phyloP scores from a whole-genome alignment of 1,284 basidiomycete species.

The Malassezia sympodialis region DNA sequence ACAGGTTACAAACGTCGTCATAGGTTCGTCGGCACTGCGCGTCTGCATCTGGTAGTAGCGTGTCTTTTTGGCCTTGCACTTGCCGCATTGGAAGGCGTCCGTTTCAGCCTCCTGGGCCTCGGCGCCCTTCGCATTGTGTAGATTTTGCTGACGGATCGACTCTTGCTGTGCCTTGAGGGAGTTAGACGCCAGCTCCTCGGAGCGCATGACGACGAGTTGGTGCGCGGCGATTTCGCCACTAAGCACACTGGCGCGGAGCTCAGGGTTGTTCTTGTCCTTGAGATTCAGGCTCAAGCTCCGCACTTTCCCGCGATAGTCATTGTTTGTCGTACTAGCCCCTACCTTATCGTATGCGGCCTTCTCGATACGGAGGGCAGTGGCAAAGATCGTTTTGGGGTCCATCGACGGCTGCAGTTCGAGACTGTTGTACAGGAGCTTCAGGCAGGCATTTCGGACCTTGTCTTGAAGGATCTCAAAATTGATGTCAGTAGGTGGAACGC shows the following conservation, averaged over 20 bases:
- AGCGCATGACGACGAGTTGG: slow-evolving; percentile 69
- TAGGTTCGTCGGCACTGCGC: slow-evolving; percentile 44
- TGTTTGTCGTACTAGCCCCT: slow-evolving; percentile 28
- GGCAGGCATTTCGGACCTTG: slow-evolving; percentile 72
- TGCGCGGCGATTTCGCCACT: slow-evolving; percentile 64
- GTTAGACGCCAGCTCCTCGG: slow-evolving; percentile 87
- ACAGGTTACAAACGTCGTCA: slow-evolving; percentile 35
- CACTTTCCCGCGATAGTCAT: slow-evolving; percentile 66
- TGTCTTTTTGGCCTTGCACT: slow-evolving; percentile 56
- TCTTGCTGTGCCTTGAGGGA: slow-evolving; percentile 73
- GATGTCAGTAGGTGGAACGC: slow-evolving; percentile 23
- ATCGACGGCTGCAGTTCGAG: slow-evolving; percentile 51
- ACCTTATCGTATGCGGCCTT: slow-evolving; percentile 41
- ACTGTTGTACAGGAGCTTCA: slow-evolving; percentile 81
- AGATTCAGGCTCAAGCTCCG: slow-evolving; percentile 82
- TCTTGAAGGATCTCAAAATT: slow-evolving; percentile 49
- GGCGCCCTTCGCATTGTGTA: slow-evolving; percentile 83
- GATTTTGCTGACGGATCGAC: slow-evolving; percentile 57
- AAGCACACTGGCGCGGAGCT: slow-evolving; percentile 70
- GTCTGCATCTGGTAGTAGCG: slow-evolving; percentile 48
- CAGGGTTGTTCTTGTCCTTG: slow-evolving; percentile 89
- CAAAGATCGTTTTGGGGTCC: slow-evolving; percentile 48
- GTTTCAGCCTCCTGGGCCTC: slow-evolving; percentile 78
- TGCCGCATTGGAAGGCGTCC: slow-evolving; percentile 89
- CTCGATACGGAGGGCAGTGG: slow-evolving; percentile 51